Conservation (phyloP, 257 asterid genomes). For the Buddleja alternifolia region DNA sequence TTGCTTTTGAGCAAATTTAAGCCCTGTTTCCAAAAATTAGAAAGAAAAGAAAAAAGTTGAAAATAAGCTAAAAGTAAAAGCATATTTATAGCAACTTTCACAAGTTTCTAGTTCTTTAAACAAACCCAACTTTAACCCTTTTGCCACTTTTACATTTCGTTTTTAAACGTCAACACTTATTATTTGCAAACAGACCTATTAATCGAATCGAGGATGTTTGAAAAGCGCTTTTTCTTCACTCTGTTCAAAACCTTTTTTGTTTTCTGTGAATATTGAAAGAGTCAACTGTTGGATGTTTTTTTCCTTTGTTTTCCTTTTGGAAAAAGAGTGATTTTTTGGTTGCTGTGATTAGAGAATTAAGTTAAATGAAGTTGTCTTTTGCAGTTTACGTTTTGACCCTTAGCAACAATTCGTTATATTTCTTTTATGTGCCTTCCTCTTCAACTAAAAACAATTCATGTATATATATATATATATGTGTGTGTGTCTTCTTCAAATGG, state of each 20-base stretch:
- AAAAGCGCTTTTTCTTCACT: slow-evolving; percentile 20
- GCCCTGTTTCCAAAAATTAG: too few relatives aligned
- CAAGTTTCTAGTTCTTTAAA: too few relatives aligned
- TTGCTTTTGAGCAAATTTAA: slow-evolving; percentile 24
- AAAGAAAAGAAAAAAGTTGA: too few relatives aligned
- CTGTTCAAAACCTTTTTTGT: slow-evolving; percentile 12
- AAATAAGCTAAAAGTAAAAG: too few relatives aligned
- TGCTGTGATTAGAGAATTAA: too few relatives aligned
- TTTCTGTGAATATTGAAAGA: slow-evolving; percentile 26
- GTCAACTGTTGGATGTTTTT: slow-evolving; percentile 31
- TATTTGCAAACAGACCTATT: too few relatives aligned
- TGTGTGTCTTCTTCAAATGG: background rate
- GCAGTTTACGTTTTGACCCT: slow-evolving; percentile 18
- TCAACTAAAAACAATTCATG: background rate
- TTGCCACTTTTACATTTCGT: too few relatives aligned
- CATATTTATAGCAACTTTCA: too few relatives aligned
- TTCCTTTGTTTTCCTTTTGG: too few relatives aligned
- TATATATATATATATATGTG: background rate
- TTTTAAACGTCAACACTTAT: too few relatives aligned
- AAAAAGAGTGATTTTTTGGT: slow-evolving; percentile 26
- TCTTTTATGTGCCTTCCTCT: background rate
- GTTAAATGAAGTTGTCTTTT: too few relatives aligned
- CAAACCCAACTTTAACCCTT: too few relatives aligned
- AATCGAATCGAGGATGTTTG: background rate
- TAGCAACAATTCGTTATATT: background rate